phyloP scores from a whole-genome alignment of 1,139 yeast species.

The Spencermartinsiella ligniputridi region DNA sequence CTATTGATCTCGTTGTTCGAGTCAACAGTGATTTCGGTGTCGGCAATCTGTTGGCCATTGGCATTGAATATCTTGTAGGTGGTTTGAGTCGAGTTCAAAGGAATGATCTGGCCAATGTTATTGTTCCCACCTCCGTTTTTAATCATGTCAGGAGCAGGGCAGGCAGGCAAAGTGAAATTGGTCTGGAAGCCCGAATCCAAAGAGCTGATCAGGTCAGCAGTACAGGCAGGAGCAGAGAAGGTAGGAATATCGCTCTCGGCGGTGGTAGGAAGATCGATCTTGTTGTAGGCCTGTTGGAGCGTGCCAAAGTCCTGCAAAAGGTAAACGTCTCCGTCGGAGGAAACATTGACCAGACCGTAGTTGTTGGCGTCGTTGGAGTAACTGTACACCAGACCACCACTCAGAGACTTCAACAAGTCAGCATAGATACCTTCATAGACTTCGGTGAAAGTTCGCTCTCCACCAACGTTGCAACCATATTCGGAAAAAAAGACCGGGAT shows the following conservation, averaged over 20 bases:
- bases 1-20: slow-evolving; percentile 24
- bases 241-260: slow-evolving; percentile 36
- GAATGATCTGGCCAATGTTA: slow-evolving; percentile 47
- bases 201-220: slow-evolving; percentile 40
- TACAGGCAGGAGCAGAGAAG: slow-evolving; percentile 36
- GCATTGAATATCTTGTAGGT: slow-evolving; percentile 47
- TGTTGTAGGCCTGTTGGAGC: slow-evolving; percentile 46
- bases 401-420: slow-evolving; percentile 54
- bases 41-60: slow-evolving; percentile 48
- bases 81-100: slow-evolving; percentile 38
- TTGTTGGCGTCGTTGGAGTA: slow-evolving; percentile 63
- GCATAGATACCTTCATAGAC: slow-evolving; percentile 55
- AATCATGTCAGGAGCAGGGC: slow-evolving; percentile 41
- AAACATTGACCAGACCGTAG: slow-evolving; percentile 65
- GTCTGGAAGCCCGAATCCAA: slow-evolving; percentile 36
- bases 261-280: slow-evolving; percentile 38
- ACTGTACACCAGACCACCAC: slow-evolving; percentile 76
- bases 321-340: slow-evolving; percentile 38
- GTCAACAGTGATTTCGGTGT: slow-evolving; percentile 37
- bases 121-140: slow-evolving; percentile 49
- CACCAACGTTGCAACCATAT: slow-evolving; percentile 56
- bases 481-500: slow-evolving; percentile 86
- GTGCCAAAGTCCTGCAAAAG: slow-evolving; percentile 53
- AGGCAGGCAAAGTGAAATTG: slow-evolving; percentile 37
- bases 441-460: slow-evolving; percentile 65